A percentile compares a stretch with the other conserved stretches of the same genome.
Conservation (phyloP, 2,329 filamentous ascomycete species). For the Ascochyta clinopodiicola region DNA sequence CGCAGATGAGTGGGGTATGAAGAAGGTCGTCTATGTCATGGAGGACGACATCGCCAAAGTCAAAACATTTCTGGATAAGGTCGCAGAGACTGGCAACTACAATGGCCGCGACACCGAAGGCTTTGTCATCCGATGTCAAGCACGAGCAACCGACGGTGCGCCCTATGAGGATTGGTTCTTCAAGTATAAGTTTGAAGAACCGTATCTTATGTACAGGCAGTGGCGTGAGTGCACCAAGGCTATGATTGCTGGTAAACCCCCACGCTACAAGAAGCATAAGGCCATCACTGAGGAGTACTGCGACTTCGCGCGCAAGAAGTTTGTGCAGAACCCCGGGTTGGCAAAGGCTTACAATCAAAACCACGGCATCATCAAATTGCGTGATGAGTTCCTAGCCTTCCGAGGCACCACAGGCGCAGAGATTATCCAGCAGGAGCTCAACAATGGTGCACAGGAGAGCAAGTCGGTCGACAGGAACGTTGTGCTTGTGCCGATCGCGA, state of each 20-base stretch:
- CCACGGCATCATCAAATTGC: slow-evolving; percentile 91
- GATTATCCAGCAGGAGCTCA: slow-evolving; percentile 77
- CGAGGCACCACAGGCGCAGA: slow-evolving; percentile 88
- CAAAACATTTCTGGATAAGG: slow-evolving; percentile 79
- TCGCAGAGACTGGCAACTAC: slow-evolving; percentile 88
- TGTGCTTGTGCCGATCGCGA: slow-evolving; percentile 88
- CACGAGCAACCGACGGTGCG: slow-evolving; percentile 59
- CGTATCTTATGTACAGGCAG: slow-evolving; percentile 97
- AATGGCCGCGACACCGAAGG: slow-evolving; percentile 93
- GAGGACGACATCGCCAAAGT: slow-evolving; percentile 78
- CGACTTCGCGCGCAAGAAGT: slow-evolving; percentile 75
- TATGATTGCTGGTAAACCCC: slow-evolving; percentile 75
- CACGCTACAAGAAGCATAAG: slow-evolving; percentile 83
- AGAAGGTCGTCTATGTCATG: slow-evolving; percentile 80
- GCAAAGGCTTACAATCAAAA: slow-evolving; percentile 79
- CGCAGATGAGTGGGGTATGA: slow-evolving; percentile 91
- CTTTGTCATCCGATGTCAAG: slow-evolving; percentile 90
- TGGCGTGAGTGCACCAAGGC: slow-evolving; percentile 97
- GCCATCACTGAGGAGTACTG: slow-evolving; percentile 93
- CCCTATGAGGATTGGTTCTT: slow-evolving; percentile 96
- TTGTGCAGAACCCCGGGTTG: slow-evolving; percentile 72
- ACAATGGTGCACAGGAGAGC: slow-evolving; percentile 58
- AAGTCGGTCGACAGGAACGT: slow-evolving; percentile 70
- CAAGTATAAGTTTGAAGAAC: slow-evolving; percentile 99
- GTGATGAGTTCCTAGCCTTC: slow-evolving; percentile 83